A percentile compares a stretch with the other conserved stretches of the same genome.
These are phyloP conservation scores for Talaromyces stipitatus DNA, from an alignment of 495 filamentous ascomycete genomes.

Conservation along the genomic window DNA sequence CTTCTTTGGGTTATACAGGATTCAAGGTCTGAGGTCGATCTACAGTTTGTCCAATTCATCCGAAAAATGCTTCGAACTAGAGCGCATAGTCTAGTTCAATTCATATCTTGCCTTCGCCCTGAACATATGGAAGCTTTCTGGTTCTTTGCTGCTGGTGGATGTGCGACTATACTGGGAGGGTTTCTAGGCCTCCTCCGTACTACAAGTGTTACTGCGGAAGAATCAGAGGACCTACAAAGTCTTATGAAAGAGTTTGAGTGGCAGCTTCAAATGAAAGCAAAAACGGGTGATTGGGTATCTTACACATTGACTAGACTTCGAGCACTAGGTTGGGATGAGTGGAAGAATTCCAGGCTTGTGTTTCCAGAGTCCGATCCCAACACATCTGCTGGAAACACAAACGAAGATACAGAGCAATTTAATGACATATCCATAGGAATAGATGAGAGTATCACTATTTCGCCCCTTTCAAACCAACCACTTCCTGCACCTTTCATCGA, in stretches of 20 bases:
- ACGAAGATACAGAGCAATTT: not conserved
- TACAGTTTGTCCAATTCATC: constrained; percentile 48
- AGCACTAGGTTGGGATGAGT: constrained; percentile 2
- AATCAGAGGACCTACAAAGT: not conserved
- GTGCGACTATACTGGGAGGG: not conserved
- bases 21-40: constrained; percentile 9
- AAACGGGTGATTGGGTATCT: constrained; percentile 3
- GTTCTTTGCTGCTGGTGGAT: constrained; percentile 8
- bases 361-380: not conserved
- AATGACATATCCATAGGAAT: not conserved
- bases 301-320: constrained; percentile 1
- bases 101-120: not conserved
- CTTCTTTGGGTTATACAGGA: constrained; percentile 61
- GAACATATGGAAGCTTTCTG: constrained; percentile 6
- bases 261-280: constrained; percentile 4
- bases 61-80: constrained; percentile 1
- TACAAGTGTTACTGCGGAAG: not conserved
- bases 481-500: not conserved
- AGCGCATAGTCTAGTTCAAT: not conserved
- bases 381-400: not conserved
- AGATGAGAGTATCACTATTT: not conserved
- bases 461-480: not conserved
- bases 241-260: constrained; percentile 2
- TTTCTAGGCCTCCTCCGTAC: constrained; percentile 1
- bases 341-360: not conserved